Conservation (phyloP, 2,329 filamentous ascomycete genomes). For the Helminthosporium solani region DNA sequence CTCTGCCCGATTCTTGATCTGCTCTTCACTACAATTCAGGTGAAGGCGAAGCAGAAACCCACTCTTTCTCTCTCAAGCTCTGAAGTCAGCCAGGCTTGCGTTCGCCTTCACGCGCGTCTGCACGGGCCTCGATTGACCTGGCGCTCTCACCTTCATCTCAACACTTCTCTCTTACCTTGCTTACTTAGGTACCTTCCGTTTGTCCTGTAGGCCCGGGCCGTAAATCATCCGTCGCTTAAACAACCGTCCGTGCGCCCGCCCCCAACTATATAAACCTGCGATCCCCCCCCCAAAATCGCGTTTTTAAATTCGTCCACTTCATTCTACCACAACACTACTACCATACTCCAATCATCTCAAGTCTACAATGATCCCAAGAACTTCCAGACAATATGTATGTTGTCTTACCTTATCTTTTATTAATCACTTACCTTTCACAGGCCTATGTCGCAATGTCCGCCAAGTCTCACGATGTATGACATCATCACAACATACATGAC, state of each 20-base stretch:
- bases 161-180: background rate
- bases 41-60: too few relatives aligned
- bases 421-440: background rate
- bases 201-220: too few relatives aligned
- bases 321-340: background rate
- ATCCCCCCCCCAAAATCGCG: background rate
- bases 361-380: background rate
- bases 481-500: constrained; percentile 5
- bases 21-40: too few relatives aligned
- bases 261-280: background rate
- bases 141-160: background rate
- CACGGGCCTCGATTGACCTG: background rate
- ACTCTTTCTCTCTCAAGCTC: too few relatives aligned
- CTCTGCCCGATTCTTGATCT: too few relatives aligned
- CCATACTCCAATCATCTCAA: background rate
- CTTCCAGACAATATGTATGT: background rate
- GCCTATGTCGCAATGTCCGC: constrained; percentile 1
- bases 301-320: background rate
- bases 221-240: background rate
- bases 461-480: constrained; percentile 16
- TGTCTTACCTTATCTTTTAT: background rate
- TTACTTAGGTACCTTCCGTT: background rate
- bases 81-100: background rate
- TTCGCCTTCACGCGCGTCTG: background rate
- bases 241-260: background rate